Evolutionary conservation across 176 grass and related monocot species (phyloP).

Genomic region (Triticum monococcum): DNA sequence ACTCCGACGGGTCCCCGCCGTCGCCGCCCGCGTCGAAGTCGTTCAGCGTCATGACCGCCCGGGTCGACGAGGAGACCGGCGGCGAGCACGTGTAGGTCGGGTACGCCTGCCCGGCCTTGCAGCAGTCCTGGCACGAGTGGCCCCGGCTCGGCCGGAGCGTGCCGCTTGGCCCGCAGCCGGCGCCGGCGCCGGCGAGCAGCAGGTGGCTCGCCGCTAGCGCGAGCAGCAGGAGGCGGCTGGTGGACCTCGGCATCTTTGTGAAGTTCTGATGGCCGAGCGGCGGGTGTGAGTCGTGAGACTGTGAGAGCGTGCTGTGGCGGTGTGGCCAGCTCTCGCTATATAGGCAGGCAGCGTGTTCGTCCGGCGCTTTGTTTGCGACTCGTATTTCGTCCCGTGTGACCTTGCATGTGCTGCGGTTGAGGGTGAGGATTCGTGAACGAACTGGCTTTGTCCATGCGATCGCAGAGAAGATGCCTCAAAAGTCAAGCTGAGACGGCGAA

Average conservation of each 20-base stretch:
- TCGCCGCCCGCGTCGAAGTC: neutral
- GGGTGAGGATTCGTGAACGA: neutral
- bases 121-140: constrained; percentile 50
- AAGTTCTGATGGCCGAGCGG: too few relatives aligned
- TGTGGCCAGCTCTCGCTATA: neutral
- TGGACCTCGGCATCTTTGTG: neutral
- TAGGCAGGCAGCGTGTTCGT: neutral
- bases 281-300: neutral
- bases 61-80: neutral
- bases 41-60: neutral
- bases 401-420: neutral
- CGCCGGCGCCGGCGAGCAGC: constrained; percentile 1
- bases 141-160: neutral
- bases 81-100: constrained; percentile 56
- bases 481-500: neutral
- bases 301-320: neutral
- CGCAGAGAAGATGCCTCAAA: neutral
- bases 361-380: neutral
- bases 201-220: constrained; percentile 23
- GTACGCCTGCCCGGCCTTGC: constrained; percentile 45
- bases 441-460: too few relatives aligned
- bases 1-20: constrained; percentile 1
- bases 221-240: neutral
- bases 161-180: constrained; percentile 15
- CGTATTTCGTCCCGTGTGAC: neutral